phyloP scores from a whole-genome alignment of 305 asterid genomes.

The Fraxinus paxiana region DNA sequence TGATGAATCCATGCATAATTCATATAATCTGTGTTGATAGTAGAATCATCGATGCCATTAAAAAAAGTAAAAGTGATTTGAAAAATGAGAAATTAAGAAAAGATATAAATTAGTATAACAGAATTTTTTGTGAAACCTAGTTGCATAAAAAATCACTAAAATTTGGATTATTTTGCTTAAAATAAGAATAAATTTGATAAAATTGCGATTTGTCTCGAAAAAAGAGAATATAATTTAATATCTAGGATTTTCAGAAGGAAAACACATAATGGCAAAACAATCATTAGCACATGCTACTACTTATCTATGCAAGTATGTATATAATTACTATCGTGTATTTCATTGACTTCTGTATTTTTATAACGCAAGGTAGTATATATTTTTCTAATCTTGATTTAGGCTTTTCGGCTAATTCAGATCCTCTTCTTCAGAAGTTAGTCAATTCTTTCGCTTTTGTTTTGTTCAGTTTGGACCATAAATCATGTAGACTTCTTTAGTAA shows the following conservation, averaged over 20 bases:
- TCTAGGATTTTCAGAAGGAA: background rate
- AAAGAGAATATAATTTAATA: background rate
- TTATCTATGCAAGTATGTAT: background rate
- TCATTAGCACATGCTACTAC: background rate
- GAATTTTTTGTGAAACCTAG: background rate
- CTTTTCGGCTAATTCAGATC: background rate
- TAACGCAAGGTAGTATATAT: background rate
- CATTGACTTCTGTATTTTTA: background rate
- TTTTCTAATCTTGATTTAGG: background rate
- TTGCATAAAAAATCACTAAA: background rate
- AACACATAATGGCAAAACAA: background rate
- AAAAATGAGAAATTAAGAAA: background rate
- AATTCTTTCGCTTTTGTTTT: background rate
- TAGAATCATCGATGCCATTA: slow-evolving; percentile 6
- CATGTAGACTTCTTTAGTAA: background rate
- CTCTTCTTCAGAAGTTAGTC: background rate
- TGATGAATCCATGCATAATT: background rate
- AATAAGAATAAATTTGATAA: background rate
- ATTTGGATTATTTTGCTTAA: background rate
- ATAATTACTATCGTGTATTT: background rate
- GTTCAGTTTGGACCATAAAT: background rate
- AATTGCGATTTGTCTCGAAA: background rate
- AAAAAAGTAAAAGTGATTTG: background rate
- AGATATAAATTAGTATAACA: background rate
- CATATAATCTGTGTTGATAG: background rate